phyloP scores from a whole-genome alignment of 1,284 basidiomycete genomes.

The Ganoderma multipileum region DNA sequence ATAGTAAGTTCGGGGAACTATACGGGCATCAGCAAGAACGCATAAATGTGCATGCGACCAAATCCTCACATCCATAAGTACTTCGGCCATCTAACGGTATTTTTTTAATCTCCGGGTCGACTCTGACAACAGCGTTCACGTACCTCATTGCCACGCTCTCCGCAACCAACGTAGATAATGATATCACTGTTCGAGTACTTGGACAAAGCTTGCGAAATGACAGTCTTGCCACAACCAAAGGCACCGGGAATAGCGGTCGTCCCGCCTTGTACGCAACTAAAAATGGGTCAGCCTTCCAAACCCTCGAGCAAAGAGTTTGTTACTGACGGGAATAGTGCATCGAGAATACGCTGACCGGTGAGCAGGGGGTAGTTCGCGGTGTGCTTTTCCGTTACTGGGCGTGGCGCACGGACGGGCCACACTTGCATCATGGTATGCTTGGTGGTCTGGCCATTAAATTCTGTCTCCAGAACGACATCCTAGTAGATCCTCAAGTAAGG shows the following conservation, averaged over 20 bases:
- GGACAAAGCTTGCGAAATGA: slow-evolving; percentile 96
- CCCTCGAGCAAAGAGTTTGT: slow-evolving; percentile 35
- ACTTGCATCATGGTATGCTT: slow-evolving; percentile 97
- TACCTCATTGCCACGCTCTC: slow-evolving; percentile 91
- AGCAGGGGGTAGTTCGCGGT: slow-evolving; percentile 93
- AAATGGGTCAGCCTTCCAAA: slow-evolving; percentile 11
- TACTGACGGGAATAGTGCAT: slow-evolving; percentile 90
- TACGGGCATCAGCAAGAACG: slow-evolving; percentile 19
- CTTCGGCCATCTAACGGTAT: slow-evolving; percentile 90
- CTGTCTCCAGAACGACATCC: slow-evolving; percentile 97
- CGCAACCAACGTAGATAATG: slow-evolving; percentile 98
- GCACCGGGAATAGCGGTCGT: slow-evolving; percentile 99
- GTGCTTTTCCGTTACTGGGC: slow-evolving; percentile 94
- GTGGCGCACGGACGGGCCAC: slow-evolving; percentile 98
- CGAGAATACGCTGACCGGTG: slow-evolving; percentile 97
- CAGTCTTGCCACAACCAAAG: slow-evolving; percentile 98
- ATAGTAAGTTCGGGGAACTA: slow-evolving; percentile 96
- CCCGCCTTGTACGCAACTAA: slow-evolving; percentile 95
- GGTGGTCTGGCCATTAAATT: slow-evolving; percentile 95
- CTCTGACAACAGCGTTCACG: slow-evolving; percentile 27
- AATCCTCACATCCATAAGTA: slow-evolving; percentile 83
- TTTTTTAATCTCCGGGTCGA: neutral
- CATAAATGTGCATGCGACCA: slow-evolving; percentile 7
- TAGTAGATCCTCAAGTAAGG: slow-evolving; percentile 40
- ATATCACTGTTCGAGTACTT: slow-evolving; percentile 99